A percentile compares a stretch with the other conserved stretches of the same genome.
These are phyloP conservation scores for Mortierella claussenii DNA, from an alignment of 192 early-diverging fungal species.

Conservation along the genomic window DNA sequence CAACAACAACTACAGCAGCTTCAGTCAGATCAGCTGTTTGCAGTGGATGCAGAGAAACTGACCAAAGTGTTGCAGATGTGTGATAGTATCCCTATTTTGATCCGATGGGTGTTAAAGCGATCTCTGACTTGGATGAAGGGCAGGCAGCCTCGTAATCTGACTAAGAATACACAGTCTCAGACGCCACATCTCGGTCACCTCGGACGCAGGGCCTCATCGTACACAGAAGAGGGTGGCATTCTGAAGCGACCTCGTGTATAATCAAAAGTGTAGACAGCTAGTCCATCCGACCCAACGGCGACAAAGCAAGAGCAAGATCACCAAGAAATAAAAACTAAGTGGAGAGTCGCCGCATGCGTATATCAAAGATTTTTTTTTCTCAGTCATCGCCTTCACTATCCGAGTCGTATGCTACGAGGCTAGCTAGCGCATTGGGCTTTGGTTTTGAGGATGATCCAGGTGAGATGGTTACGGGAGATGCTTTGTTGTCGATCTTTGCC, in stretches of 20 bases:
- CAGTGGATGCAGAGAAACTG: slow-evolving; percentile 21
- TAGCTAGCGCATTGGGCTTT: slow-evolving; percentile 37
- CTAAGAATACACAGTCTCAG: slow-evolving; percentile 1
- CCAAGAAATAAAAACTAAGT: too few relatives aligned
- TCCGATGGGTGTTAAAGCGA: slow-evolving; percentile 47
- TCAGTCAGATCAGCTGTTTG: slow-evolving; percentile 8
- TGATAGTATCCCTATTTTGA: slow-evolving; percentile 50
- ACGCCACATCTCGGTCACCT: background rate
- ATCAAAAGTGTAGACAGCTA: too few relatives aligned
- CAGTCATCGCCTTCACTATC: slow-evolving; percentile 38
- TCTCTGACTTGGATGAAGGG: slow-evolving; percentile 42
- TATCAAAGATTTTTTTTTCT: too few relatives aligned
- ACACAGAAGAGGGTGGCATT: slow-evolving; percentile 32
- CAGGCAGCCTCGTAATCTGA: slow-evolving; percentile 14
- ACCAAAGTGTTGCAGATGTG: slow-evolving; percentile 35
- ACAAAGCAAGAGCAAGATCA: too few relatives aligned
- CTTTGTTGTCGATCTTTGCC: slow-evolving; percentile 1
- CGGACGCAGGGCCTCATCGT: slow-evolving; percentile 17
- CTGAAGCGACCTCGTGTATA: slow-evolving; percentile 29
- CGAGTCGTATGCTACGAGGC: slow-evolving; percentile 46
- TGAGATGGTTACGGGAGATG: background rate
- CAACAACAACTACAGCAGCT: too few relatives aligned
- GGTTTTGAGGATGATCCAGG: background rate
- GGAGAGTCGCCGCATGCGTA: too few relatives aligned
- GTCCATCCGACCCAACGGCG: too few relatives aligned